These are phyloP conservation scores for Ascoidea tarda DNA, from an alignment of 805 yeast species.

Conservation along the genomic window DNA sequence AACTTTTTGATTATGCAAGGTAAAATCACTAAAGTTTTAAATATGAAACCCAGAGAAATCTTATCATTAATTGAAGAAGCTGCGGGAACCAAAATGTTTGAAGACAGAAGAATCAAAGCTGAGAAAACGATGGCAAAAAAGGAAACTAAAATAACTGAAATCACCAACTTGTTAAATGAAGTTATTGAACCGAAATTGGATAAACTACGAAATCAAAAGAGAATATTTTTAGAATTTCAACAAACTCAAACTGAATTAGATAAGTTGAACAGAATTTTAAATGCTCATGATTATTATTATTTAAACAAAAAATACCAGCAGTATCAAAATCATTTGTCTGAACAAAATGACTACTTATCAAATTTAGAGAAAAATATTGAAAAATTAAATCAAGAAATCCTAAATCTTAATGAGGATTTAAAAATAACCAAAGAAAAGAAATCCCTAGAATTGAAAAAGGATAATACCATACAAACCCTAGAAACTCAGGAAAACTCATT, in stretches of 20 bases:
- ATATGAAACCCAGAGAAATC: conserved; percentile 89
- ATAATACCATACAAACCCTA: conserved; percentile 42
- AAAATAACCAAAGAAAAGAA: conserved; percentile 34
- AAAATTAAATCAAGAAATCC: conserved; percentile 28
- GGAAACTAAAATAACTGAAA: conserved; percentile 72
- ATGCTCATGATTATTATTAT: conserved; percentile 55
- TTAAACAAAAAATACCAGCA: conserved; percentile 26
- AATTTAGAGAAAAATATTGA: conserved; percentile 26
- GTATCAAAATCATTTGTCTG: conserved; percentile 12
- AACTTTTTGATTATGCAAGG: conserved; percentile 98
- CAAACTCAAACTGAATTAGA: conserved; percentile 73
- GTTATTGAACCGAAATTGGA: conserved; percentile 91
- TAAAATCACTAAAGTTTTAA: conserved; percentile 89
- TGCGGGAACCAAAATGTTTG: conserved; percentile 93
- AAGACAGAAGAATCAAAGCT: conserved; percentile 85
- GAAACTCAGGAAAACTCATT: conserved; percentile 43
- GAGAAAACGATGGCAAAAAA: conserved; percentile 85
- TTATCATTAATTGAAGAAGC: conserved; percentile 92
- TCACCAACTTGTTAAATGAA: conserved; percentile 55
- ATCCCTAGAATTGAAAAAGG: conserved; percentile 44
- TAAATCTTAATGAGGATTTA: conserved; percentile 46
- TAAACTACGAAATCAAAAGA: conserved; percentile 66
- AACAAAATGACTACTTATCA: conserved; percentile 22
- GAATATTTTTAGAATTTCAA: conserved; percentile 74
- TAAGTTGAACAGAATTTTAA: conserved; percentile 54